These are phyloP conservation scores for Mycena capillaripes DNA, from an alignment of 768 basidiomycete species.

Conservation along the genomic window DNA sequence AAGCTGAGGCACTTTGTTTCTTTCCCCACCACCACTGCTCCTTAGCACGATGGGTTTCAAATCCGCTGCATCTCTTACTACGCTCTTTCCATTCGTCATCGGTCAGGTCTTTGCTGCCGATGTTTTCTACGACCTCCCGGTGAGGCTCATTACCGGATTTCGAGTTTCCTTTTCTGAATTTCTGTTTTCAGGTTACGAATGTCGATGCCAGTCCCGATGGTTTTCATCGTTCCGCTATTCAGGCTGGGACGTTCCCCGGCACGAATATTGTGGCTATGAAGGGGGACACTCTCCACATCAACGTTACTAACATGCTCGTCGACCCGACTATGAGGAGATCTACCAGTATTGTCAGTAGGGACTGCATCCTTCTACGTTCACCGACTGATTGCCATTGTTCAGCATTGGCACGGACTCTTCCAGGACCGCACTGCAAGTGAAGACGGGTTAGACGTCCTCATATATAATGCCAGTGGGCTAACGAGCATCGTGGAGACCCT, in stretches of 20 bases:
- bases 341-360: not conserved
- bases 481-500: not conserved
- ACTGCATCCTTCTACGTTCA: not conserved
- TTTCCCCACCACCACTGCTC: not conserved
- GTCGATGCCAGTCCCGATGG: conserved; percentile 59
- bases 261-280: conserved; percentile 57
- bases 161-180: not conserved
- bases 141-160: not conserved
- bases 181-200: conserved; percentile 44
- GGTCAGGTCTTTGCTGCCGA: conserved; percentile 7
- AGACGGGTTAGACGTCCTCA: not conserved
- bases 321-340: conserved; percentile 49
- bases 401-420: not conserved
- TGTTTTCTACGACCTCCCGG: conserved; percentile 12
- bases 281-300: conserved; percentile 49
- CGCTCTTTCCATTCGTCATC: conserved; percentile 12
- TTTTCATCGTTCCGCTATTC: conserved; percentile 51
- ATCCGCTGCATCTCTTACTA: not conserved
- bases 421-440: not conserved
- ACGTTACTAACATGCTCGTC: conserved; percentile 48
- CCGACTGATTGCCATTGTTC: not conserved
- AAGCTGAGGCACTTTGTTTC: not conserved
- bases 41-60: not conserved
- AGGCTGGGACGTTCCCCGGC: conserved; percentile 57
- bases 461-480: not conserved